These are phyloP conservation scores for Pseudogymnoascus pannorum DNA, from an alignment of 2,329 filamentous ascomycete genomes.

Conservation along the genomic window DNA sequence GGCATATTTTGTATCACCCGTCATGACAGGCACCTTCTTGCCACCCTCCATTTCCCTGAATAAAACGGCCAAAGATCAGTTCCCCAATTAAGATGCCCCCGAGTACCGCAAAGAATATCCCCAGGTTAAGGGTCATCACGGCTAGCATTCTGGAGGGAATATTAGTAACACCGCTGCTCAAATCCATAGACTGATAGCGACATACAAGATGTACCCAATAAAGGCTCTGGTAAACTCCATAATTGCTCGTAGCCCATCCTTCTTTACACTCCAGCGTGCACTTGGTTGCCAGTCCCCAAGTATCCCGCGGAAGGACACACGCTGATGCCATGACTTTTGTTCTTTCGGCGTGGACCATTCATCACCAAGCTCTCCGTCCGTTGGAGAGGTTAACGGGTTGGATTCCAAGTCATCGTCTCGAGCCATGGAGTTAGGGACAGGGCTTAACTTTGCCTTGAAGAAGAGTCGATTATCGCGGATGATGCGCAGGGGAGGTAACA, in stretches of 20 bases:
- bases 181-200: background rate
- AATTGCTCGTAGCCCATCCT: background rate
- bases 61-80: constrained; percentile 26
- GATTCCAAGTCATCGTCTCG: background rate
- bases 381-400: background rate
- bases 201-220: constrained; percentile 27
- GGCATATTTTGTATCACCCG: background rate
- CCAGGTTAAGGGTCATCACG: constrained; percentile 29
- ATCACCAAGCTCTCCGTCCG: background rate
- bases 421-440: constrained; percentile 8
- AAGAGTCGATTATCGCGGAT: background rate
- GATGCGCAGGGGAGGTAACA: constrained; percentile 14
- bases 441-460: background rate
- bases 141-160: constrained; percentile 25
- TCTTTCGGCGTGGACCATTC: background rate
- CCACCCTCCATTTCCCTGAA: constrained; percentile 11
- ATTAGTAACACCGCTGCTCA: background rate
- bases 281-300: background rate
- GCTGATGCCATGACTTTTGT: background rate
- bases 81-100: constrained; percentile 27
- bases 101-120: constrained; percentile 26
- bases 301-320: background rate
- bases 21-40: background rate
- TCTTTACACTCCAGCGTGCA: background rate
- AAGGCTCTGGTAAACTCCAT: constrained; percentile 23